Evolutionary conservation across 805 yeast genomes (phyloP).

Genomic region (Zygotorulaspora florentina): DNA sequence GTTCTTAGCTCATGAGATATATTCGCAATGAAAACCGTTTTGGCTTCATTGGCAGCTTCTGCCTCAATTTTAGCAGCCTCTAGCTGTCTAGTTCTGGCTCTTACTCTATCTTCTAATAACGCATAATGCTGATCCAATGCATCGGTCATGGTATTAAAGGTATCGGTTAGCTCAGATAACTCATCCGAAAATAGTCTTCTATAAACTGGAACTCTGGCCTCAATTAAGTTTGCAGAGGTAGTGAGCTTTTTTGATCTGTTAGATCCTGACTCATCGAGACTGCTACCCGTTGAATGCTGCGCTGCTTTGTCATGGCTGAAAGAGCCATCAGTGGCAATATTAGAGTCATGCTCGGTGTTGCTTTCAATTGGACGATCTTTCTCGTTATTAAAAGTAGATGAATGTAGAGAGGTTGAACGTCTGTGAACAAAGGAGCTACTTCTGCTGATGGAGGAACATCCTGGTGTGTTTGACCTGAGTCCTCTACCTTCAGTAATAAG

Average conservation of each 20-base stretch:
- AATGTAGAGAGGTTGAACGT: slow-evolving; percentile 8
- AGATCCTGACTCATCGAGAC: slow-evolving; percentile 17
- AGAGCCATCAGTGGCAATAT: slow-evolving; percentile 12
- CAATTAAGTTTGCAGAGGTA: slow-evolving; percentile 35
- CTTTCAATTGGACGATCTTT: slow-evolving; percentile 8
- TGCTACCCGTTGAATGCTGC: slow-evolving; percentile 5
- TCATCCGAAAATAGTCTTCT: slow-evolving; percentile 70
- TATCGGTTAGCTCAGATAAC: slow-evolving; percentile 78
- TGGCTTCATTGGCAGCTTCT: slow-evolving; percentile 94
- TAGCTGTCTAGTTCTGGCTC: slow-evolving; percentile 77
- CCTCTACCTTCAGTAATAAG: slow-evolving; percentile 42
- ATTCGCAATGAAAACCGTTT: slow-evolving; percentile 88
- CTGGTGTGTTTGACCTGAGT: slow-evolving; percentile 28
- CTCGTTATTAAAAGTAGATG: slow-evolving; percentile 8
- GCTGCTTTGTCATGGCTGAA: slow-evolving; percentile 9
- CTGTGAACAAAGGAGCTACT: slow-evolving; percentile 20
- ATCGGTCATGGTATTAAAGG: slow-evolving; percentile 87
- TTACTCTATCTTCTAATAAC: slow-evolving; percentile 82
- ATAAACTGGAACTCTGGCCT: slow-evolving; percentile 43
- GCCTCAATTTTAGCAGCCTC: slow-evolving; percentile 87
- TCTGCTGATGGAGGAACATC: slow-evolving; percentile 20
- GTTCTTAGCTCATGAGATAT: slow-evolving; percentile 93
- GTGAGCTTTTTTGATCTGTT: slow-evolving; percentile 20
- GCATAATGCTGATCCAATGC: slow-evolving; percentile 81
- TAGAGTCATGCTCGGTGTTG: slow-evolving; percentile 2